Conservation (phyloP, 306 rosid genomes). For the Trichosanthes truncata region DNA sequence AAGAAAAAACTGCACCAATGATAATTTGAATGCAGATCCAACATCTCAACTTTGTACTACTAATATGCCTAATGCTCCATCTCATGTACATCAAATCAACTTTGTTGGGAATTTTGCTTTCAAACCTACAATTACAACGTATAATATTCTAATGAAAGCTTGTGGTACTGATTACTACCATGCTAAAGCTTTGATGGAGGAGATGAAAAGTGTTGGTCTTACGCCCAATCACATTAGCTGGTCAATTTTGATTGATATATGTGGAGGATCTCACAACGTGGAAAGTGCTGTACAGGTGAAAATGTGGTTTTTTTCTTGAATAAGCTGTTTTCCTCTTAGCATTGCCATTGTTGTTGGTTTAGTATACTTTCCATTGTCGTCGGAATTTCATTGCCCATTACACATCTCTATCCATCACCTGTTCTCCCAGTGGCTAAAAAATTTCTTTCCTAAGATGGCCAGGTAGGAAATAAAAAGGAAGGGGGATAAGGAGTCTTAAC, state of each 20-base stretch:
- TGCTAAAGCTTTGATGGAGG: slow-evolving; percentile 68
- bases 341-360: background rate
- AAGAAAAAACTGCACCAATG: slow-evolving; percentile 15
- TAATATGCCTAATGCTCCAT: slow-evolving; percentile 23
- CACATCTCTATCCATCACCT: background rate
- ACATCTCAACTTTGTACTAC: slow-evolving; percentile 9
- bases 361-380: background rate
- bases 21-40: slow-evolving; percentile 18
- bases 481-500: background rate
- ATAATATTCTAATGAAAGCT: slow-evolving; percentile 87
- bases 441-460: background rate
- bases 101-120: slow-evolving; percentile 53
- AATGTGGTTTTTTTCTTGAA: background rate
- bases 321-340: background rate
- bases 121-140: slow-evolving; percentile 64
- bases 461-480: background rate
- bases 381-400: background rate
- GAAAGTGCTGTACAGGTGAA: slow-evolving; percentile 75
- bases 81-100: slow-evolving; percentile 35
- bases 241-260: slow-evolving; percentile 77
- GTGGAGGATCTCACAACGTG: slow-evolving; percentile 52
- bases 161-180: slow-evolving; percentile 86
- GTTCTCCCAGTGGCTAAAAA: background rate
- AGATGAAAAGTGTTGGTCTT: slow-evolving; percentile 66
- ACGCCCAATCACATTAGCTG: slow-evolving; percentile 80